Evolutionary conservation across 1,284 basidiomycete genomes (phyloP).

Genomic region (Microbotryum silenes-acaulis): DNA sequence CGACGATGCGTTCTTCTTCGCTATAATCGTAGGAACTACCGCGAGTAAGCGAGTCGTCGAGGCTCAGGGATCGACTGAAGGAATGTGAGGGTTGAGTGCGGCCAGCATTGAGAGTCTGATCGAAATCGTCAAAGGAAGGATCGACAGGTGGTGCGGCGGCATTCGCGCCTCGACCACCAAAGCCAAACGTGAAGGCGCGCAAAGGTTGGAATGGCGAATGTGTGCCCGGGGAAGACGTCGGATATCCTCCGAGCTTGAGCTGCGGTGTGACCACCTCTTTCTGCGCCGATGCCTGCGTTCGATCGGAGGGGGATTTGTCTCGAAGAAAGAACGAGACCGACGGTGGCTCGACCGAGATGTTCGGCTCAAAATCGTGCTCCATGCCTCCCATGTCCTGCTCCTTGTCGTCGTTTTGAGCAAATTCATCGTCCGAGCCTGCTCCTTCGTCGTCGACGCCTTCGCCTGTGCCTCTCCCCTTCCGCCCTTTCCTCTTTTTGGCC

Average conservation of each 20-base stretch:
- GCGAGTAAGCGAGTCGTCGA: constrained; percentile 51
- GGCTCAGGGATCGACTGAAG: constrained; percentile 14
- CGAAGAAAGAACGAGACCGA: constrained; percentile 23
- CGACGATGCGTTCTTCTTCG: constrained; percentile 51
- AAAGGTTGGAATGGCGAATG: constrained; percentile 1
- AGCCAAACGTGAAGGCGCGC: neutral
- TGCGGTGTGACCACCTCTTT: neutral
- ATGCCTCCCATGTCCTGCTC: constrained; percentile 6
- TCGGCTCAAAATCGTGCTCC: neutral
- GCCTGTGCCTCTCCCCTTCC: constrained; percentile 5
- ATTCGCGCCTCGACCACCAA: neutral
- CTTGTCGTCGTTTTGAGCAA: constrained; percentile 6
- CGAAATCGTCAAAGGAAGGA: constrained; percentile 20
- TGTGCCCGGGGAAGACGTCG: neutral
- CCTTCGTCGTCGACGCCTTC: constrained; percentile 10
- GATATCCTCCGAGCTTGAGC: neutral
- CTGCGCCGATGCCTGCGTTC: neutral
- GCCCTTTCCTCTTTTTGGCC: constrained; percentile 26
- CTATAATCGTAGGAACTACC: constrained; percentile 65
- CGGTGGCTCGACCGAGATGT: constrained; percentile 4
- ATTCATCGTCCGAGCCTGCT: constrained; percentile 5
- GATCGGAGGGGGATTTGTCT: constrained; percentile 12
- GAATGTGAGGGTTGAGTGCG: neutral
- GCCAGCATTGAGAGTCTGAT: constrained; percentile 13
- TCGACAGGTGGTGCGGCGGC: neutral